Evolutionary conservation across 352 stramenopile genomes (phyloP).

Genomic region (Phytophthora tubulina): DNA sequence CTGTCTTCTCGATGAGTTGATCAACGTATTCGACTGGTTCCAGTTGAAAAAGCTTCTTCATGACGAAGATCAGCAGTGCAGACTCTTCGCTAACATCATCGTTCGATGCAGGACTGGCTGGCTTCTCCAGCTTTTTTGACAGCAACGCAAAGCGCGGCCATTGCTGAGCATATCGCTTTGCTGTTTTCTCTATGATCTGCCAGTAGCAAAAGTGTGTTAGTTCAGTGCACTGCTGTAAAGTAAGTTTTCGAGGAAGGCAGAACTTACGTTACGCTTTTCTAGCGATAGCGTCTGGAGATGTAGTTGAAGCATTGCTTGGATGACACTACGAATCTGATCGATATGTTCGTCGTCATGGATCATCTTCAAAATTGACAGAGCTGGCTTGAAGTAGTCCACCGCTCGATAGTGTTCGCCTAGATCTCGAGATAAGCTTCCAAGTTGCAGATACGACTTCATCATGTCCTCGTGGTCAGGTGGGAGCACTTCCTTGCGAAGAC

Average conservation of each 20-base stretch:
- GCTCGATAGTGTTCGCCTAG: conserved; percentile 66
- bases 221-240: background rate
- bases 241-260: background rate
- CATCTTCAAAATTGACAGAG: conserved; percentile 45
- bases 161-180: conserved; percentile 40
- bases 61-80: conserved; percentile 46
- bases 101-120: background rate
- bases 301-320: conserved; percentile 50
- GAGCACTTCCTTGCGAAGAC: conserved; percentile 48
- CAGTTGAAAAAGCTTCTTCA: conserved; percentile 52
- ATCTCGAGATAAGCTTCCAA: conserved; percentile 49
- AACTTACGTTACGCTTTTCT: conserved; percentile 51
- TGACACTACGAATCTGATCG: conserved; percentile 49
- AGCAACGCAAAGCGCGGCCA: conserved; percentile 34
- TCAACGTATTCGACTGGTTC: conserved; percentile 63
- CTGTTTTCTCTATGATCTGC: conserved; percentile 57
- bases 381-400: conserved; percentile 60
- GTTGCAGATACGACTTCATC: conserved; percentile 55
- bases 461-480: conserved; percentile 39
- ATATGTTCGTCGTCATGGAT: conserved; percentile 32
- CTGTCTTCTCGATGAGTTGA: conserved; percentile 46
- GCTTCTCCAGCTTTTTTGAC: conserved; percentile 8
- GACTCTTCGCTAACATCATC: conserved; percentile 28
- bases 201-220: background rate
- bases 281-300: conserved; percentile 45